Conservation (phyloP, 2,329 filamentous ascomycete genomes). For the Aureobasidium sp. region DNA sequence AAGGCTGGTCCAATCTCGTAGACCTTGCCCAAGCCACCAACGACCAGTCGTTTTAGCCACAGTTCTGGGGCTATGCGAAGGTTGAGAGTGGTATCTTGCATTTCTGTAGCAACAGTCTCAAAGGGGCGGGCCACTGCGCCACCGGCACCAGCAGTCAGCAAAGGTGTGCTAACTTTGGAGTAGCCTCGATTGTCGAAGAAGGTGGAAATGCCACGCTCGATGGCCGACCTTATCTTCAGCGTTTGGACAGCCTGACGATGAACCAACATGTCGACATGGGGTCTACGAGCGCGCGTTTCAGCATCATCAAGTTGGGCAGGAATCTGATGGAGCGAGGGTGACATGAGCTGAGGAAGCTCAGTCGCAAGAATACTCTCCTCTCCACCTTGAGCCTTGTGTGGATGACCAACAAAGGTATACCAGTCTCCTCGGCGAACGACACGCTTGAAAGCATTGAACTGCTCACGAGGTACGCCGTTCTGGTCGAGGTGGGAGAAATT, state of each 20-base stretch:
- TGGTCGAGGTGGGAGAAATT: slow-evolving; percentile 51
- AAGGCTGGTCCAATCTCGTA: slow-evolving; percentile 93
- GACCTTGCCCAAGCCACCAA: slow-evolving; percentile 80
- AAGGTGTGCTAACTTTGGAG: slow-evolving; percentile 84
- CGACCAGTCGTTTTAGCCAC: slow-evolving; percentile 85
- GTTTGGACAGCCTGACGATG: slow-evolving; percentile 62
- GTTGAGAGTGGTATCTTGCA: slow-evolving; percentile 63
- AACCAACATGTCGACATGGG: slow-evolving; percentile 81
- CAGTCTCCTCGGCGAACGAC: slow-evolving; percentile 75
- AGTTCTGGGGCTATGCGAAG: slow-evolving; percentile 89
- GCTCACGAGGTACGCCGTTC: slow-evolving; percentile 33
- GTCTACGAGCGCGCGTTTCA: slow-evolving; percentile 66
- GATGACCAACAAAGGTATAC: slow-evolving; percentile 36
- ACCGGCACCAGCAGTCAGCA: slow-evolving; percentile 74
- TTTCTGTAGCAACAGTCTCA: slow-evolving; percentile 68
- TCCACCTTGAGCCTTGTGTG: slow-evolving; percentile 50
- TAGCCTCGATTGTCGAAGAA: slow-evolving; percentile 68
- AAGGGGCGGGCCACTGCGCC: slow-evolving; percentile 86
- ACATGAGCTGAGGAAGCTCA: slow-evolving; percentile 62
- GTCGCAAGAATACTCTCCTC: slow-evolving; percentile 67
- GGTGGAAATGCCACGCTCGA: slow-evolving; percentile 66
- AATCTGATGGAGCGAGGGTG: slow-evolving; percentile 72
- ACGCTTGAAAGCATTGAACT: slow-evolving; percentile 55
- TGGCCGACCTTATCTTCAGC: slow-evolving; percentile 64
- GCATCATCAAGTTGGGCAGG: slow-evolving; percentile 63